A percentile compares a stretch with the other conserved stretches of the same genome.
These are phyloP conservation scores for Crithidia thermophila DNA, from an alignment of 208 protist genomes.

Conservation along the genomic window DNA sequence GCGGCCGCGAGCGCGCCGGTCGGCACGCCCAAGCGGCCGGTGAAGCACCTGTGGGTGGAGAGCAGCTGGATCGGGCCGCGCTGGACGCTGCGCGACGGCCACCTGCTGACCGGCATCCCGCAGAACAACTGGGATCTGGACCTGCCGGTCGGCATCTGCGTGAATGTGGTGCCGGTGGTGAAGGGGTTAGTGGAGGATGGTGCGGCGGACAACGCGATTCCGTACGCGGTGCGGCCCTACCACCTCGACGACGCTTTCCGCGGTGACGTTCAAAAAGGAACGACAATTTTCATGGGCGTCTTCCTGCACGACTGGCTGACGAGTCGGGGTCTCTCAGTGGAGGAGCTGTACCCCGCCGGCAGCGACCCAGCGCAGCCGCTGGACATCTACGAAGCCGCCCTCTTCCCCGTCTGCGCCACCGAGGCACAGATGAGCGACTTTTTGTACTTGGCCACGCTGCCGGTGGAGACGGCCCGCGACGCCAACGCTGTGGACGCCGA, in stretches of 20 bases:
- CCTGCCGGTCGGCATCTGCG: conserved; percentile 35
- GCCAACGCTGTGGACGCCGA: conserved; percentile 8
- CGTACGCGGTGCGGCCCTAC: conserved; percentile 43
- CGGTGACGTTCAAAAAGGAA: conserved; percentile 22
- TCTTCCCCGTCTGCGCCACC: conserved; percentile 43
- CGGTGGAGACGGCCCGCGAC: not conserved
- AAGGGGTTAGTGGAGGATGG: not conserved
- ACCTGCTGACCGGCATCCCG: conserved; percentile 51
- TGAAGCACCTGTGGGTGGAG: conserved; percentile 47
- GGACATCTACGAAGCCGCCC: conserved; percentile 36
- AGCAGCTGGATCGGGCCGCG: conserved; percentile 37
- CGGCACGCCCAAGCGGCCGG: not conserved
- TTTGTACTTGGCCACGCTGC: conserved; percentile 30
- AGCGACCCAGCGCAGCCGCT: not conserved
- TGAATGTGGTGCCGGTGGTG: conserved; percentile 39
- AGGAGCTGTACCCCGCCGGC: conserved; percentile 15
- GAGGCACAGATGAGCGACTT: conserved; percentile 35
- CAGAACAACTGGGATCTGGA: conserved; percentile 43
- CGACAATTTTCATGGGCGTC: conserved; percentile 39
- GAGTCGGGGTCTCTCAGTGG: conserved; percentile 23
- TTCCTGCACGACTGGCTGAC: conserved; percentile 37
- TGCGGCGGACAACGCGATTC: not conserved
- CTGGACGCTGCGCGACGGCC: conserved; percentile 31
- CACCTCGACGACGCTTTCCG: conserved; percentile 44
- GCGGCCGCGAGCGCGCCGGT: conserved; percentile 1